Evolutionary conservation across 2,329 filamentous ascomycete species (phyloP).

Genomic region (Plectosphaerella cucumerina): DNA sequence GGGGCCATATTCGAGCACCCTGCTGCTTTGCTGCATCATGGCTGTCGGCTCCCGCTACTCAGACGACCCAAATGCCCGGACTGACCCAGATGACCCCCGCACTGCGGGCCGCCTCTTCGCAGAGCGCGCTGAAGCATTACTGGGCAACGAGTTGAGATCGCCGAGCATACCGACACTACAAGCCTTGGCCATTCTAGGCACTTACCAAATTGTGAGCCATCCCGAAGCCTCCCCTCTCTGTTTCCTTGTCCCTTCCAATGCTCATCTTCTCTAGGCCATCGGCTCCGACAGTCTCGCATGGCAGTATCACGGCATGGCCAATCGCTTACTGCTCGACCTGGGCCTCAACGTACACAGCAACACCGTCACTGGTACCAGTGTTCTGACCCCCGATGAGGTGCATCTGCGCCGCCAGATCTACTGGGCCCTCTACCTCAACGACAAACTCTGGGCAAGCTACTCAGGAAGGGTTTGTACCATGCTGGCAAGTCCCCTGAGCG

Average conservation of each 20-base stretch:
- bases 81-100: slow-evolving; percentile 23
- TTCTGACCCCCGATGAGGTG: slow-evolving; percentile 20
- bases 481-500: slow-evolving; percentile 18
- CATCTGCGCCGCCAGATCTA: slow-evolving; percentile 29
- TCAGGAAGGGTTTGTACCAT: slow-evolving; percentile 29
- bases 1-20: slow-evolving; percentile 24
- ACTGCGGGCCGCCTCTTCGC: slow-evolving; percentile 26
- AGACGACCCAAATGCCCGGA: slow-evolving; percentile 22
- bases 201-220: slow-evolving; percentile 17
- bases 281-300: slow-evolving; percentile 29
- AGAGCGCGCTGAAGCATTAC: slow-evolving; percentile 18
- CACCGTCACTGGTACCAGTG: slow-evolving; percentile 16
- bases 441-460: slow-evolving; percentile 28
- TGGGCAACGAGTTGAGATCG: slow-evolving; percentile 15
- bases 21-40: slow-evolving; percentile 28
- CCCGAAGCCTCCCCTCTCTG: no score
- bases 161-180: slow-evolving; percentile 32
- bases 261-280: slow-evolving; percentile 17
- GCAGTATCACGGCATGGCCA: slow-evolving; percentile 31
- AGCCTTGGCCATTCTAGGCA: slow-evolving; percentile 25
- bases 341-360: slow-evolving; percentile 28
- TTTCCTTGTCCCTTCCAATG: neutral
- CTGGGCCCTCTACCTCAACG: slow-evolving; percentile 28
- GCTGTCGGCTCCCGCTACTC: slow-evolving; percentile 27
- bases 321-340: slow-evolving; percentile 29